phyloP scores from a whole-genome alignment of 805 yeast species.

The Candida glaebosa region DNA sequence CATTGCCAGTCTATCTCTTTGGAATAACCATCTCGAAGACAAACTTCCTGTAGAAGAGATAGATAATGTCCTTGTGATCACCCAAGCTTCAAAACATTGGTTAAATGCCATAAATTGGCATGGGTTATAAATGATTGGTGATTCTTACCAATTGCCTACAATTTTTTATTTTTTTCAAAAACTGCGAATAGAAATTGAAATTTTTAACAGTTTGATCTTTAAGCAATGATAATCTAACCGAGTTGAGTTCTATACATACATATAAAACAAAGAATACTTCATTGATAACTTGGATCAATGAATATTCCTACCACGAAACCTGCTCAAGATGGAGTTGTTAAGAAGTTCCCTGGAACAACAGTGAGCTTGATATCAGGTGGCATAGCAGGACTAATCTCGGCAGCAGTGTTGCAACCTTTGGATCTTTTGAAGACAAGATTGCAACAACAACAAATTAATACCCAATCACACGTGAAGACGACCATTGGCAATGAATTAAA shows the following conservation, averaged over 20 bases:
- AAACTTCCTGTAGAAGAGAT: slow-evolving; percentile 14
- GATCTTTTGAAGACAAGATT: slow-evolving; percentile 85
- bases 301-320: neutral
- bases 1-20: slow-evolving; percentile 35
- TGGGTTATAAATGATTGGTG: slow-evolving; percentile 2
- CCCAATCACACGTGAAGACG: slow-evolving; percentile 19
- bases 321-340: neutral
- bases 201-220: neutral
- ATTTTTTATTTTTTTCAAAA: neutral
- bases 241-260: neutral
- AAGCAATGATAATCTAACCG: neutral
- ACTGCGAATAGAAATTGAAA: slow-evolving; percentile 1
- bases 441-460: slow-evolving; percentile 41
- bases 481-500: slow-evolving; percentile 39
- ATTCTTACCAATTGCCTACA: neutral
- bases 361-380: slow-evolving; percentile 78
- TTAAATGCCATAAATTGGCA: neutral
- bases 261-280: neutral
- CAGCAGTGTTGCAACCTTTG: slow-evolving; percentile 80
- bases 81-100: slow-evolving; percentile 13
- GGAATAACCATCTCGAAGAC: slow-evolving; percentile 10
- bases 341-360: slow-evolving; percentile 12
- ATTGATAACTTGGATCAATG: neutral
- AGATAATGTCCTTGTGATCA: slow-evolving; percentile 26
- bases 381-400: slow-evolving; percentile 77